Evolutionary conservation across 2,329 filamentous ascomycete species (phyloP).

Genomic region (Laburnicola sp.): DNA sequence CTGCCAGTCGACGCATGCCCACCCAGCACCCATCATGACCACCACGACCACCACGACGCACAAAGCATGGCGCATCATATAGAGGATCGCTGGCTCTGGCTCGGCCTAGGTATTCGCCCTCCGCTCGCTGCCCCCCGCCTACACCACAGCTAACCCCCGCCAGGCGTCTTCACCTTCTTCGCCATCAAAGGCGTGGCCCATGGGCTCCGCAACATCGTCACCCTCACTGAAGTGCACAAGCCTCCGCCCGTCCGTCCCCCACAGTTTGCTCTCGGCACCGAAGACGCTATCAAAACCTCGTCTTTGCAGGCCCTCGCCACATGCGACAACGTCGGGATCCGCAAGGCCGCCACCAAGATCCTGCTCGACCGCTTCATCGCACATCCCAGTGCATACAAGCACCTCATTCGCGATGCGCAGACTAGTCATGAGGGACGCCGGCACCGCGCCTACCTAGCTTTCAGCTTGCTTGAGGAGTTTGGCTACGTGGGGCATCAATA

Average conservation of each 20-base stretch:
- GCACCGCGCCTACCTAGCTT: slow-evolving; percentile 29
- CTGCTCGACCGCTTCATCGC: slow-evolving; percentile 43
- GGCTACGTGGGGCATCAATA: slow-evolving; percentile 20
- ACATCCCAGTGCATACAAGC: slow-evolving; percentile 18
- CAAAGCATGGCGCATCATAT: slow-evolving; percentile 42
- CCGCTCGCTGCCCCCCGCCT: slow-evolving; percentile 48
- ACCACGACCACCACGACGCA: neutral
- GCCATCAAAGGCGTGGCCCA: slow-evolving; percentile 61
- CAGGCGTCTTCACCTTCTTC: slow-evolving; percentile 60
- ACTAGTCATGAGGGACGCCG: slow-evolving; percentile 22
- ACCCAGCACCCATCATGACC: slow-evolving; percentile 4
- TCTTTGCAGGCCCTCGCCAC: slow-evolving; percentile 48
- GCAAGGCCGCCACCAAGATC: slow-evolving; percentile 44
- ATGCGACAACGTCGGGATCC: slow-evolving; percentile 50
- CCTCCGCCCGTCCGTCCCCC: slow-evolving; percentile 55
- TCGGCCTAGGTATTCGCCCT: slow-evolving; percentile 50
- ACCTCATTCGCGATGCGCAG: slow-evolving; percentile 31
- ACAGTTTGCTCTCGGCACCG: slow-evolving; percentile 68
- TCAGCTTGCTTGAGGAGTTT: slow-evolving; percentile 33
- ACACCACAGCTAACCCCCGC: slow-evolving; percentile 52
- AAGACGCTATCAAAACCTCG: slow-evolving; percentile 55
- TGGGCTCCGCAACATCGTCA: slow-evolving; percentile 62
- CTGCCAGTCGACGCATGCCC: neutral
- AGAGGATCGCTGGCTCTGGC: slow-evolving; percentile 52
- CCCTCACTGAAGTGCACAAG: slow-evolving; percentile 68